Conservation (phyloP, 2,329 filamentous ascomycete species). For the Orbilia brochopaga region DNA sequence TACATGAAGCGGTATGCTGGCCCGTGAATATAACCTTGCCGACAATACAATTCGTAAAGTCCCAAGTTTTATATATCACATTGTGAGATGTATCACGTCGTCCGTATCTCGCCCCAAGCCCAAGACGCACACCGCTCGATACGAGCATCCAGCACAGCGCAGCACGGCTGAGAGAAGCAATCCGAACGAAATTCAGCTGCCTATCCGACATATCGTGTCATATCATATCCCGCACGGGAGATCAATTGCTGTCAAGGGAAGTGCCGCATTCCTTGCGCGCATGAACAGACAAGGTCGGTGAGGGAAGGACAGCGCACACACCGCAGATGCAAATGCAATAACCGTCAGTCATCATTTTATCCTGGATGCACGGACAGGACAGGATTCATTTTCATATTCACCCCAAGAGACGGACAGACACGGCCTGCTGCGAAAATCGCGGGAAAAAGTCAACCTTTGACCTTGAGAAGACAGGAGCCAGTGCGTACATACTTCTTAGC, state of each 20-base stretch:
- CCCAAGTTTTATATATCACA: too few species aligned
- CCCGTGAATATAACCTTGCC: neutral
- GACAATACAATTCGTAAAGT: too few species aligned
- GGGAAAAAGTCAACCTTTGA: neutral
- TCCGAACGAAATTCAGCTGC: too few species aligned
- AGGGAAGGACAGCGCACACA: too few species aligned
- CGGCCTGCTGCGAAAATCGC: neutral
- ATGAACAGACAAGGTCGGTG: conserved; percentile 20
- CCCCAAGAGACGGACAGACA: too few species aligned
- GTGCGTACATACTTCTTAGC: too few species aligned
- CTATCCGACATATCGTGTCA: too few species aligned
- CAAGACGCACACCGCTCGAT: neutral
- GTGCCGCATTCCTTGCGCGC: conserved; percentile 40
- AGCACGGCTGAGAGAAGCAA: too few species aligned
- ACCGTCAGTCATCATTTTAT: too few species aligned
- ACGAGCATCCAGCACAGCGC: neutral
- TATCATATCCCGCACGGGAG: conserved; percentile 1
- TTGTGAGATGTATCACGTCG: neutral
- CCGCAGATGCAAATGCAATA: too few species aligned
- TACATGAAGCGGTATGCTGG: neutral
- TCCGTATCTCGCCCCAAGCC: neutral
- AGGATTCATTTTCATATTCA: too few species aligned
- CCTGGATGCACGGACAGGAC: too few species aligned
- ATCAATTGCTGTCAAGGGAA: conserved; percentile 10
- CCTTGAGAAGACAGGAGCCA: neutral